Conservation (phyloP, 73 alveolate genomes). For the Paramecium octaurelia region DNA sequence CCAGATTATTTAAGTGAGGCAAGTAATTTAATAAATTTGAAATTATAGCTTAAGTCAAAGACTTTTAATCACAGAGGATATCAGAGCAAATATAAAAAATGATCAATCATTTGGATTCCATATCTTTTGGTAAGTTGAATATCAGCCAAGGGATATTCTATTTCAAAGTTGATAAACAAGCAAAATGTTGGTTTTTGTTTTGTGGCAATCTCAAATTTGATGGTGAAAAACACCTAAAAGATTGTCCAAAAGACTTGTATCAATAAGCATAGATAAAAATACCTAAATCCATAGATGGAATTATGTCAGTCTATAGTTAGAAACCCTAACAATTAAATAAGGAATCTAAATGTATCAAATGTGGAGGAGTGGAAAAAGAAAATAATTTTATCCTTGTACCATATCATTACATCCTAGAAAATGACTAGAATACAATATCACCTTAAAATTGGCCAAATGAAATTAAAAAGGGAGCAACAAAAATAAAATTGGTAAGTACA, state of each 20-base stretch:
- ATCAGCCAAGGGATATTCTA: constrained; percentile 2
- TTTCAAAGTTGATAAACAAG: constrained; percentile 29
- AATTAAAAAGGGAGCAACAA: background rate
- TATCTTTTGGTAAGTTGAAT: constrained; percentile 15
- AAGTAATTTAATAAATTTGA: background rate
- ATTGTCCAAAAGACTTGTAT: constrained; percentile 6
- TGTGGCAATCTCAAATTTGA: constrained; percentile 38
- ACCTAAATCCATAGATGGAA: constrained; percentile 28
- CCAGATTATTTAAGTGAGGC: constrained; percentile 52
- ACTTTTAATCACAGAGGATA: constrained; percentile 25
- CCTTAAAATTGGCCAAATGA: constrained; percentile 27
- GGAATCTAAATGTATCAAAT: background rate
- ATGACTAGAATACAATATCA: background rate
- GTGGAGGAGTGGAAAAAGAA: background rate
- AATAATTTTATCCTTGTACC: background rate
- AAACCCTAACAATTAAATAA: background rate
- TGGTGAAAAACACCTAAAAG: background rate
- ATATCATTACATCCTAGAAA: background rate
- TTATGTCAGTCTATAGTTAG: constrained; percentile 18
- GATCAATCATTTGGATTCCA: constrained; percentile 28
- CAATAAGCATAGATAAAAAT: background rate
- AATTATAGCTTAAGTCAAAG: constrained; percentile 27
- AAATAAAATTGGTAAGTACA: background rate
- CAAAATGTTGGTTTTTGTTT: constrained; percentile 35
- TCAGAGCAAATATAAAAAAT: constrained; percentile 30